Base-by-base conservation (phyloP, 495 filamentous ascomycete genomes). In the Baudoinia panamericana region DNA sequence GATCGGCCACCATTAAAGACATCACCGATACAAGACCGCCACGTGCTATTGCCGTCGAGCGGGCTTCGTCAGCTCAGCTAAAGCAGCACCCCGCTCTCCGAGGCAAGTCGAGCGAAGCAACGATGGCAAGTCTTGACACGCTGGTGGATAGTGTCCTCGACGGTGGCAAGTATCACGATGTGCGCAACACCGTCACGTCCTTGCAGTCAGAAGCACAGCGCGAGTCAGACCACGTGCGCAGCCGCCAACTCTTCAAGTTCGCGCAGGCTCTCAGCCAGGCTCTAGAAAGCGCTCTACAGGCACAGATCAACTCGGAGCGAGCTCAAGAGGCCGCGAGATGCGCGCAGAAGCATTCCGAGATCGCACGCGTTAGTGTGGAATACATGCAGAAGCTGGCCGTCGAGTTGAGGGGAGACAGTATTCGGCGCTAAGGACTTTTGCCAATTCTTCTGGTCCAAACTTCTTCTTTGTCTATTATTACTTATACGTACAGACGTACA, bases 341-440 rank as follows among this genome's bases (percentile, higher is more conserved):
- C 16, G 48, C 48, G 13, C 36, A 36, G 17, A 8, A 27, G 23
- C 22, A 28, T 12, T 46, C 37, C 25, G 48, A 37, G 43, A 41
- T 46, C 24, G 29, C 43, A 7, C 28, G 30, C 31, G 26, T 46
- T 37, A 26, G 37, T 10, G 12, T 46, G 10, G 34, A 28, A 4
- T 46, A 38, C 43, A 23, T 51, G 26, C 37, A 38, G 28, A 34
- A 34, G 23, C 29, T 51, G 12, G 48, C 42, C n/a, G n/a, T n/a
- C n/a, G n/a, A n/a, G n/a, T n/a, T n/a, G n/a, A n/a, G n/a, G n/a
- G n/a, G n/a, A n/a, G n/a, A n/a, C n/a, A n/a, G n/a, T n/a, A n/a
- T n/a, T n/a, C n/a, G n/a, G n/a, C n/a, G n/a, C n/a, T n/a, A n/a
- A n/a, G n/a, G n/a, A n/a, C n/a, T n/a, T n/a, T n/a, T n/a, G n/a